Base-by-base conservation (phyloP, 192 early-diverging fungal genomes). In the Funneliformis geosporum region DNA sequence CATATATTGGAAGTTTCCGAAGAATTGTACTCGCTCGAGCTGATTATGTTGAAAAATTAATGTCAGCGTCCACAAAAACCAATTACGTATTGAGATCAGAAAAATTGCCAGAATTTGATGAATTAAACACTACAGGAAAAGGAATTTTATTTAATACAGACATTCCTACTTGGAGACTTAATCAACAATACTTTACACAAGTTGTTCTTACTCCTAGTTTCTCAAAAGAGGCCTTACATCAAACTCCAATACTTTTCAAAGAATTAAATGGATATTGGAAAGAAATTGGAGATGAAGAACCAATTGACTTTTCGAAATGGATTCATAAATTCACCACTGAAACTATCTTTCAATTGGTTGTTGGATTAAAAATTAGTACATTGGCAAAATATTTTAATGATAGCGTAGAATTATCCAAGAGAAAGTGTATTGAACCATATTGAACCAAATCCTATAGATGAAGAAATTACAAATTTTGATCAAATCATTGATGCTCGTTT, bases 371-470 rank as follows among this genome's bases (percentile, higher is more conserved):
- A 28, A 14, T 40, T 61, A 33, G 42, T 25, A 14, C 5, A 2
- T n/a, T 75, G 28, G 74, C 23, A 8, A 8, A 9, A 55, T 60
- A 21, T 42, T 75, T 60, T 62, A 75, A 59, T 60, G 18, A n/a
- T n/a, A n/a, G 2, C 9, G 2, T 40, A 2, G 7, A 4, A 33
- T 33, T 55, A 28, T n/a, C 16, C 23, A 55, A 27, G 14, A 33
- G 23, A 23, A 33, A 50, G 11, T 6, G 47, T n/a, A n/a, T n/a
- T n/a, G n/a, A n/a, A n/a, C n/a, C n/a, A n/a, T 25, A 8, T 25
- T n/a, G 12, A 8, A 23, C n/a, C 38, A n/a, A 47, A 11, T 14
- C 33, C 33, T 28, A 28, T 70, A 33, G 68, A 44, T 18, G 47
- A 55, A 44, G 44, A 73, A 55, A 5, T 23, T 44, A 14, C 21